These are phyloP conservation scores for Paraglomus occultum DNA, from an alignment of 192 early-diverging fungal species.

Conservation along the genomic window DNA sequence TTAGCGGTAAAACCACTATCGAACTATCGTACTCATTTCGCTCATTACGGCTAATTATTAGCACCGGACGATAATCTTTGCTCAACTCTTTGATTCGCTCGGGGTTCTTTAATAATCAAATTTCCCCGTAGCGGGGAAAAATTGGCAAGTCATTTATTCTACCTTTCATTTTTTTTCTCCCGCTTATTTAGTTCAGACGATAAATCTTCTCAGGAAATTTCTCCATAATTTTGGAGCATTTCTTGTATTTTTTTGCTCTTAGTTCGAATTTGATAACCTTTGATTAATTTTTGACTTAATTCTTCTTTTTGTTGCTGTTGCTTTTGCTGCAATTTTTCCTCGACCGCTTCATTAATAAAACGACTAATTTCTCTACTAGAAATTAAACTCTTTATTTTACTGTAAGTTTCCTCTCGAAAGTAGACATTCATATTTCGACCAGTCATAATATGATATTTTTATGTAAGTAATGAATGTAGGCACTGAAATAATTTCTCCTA, in stretches of 20 bases:
- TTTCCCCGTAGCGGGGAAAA: background rate
- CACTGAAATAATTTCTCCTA: no score
- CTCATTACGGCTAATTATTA: slow-evolving; percentile 4
- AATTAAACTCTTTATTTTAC: no score
- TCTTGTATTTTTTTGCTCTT: background rate
- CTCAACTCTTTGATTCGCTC: background rate
- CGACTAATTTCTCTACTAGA: no score
- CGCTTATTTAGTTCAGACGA: background rate
- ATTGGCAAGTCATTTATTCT: background rate
- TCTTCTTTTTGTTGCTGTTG: no score
- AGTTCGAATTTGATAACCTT: no score
- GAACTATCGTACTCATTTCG: slow-evolving; percentile 9
- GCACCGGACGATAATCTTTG: slow-evolving; percentile 8
- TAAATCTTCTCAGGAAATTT: slow-evolving; percentile 16
- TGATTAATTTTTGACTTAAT: no score
- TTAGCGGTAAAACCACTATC: background rate
- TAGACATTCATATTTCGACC: no score
- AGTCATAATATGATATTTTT: no score
- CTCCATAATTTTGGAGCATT: background rate
- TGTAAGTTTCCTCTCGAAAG: no score
- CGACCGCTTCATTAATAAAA: no score
- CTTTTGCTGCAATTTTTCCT: no score
- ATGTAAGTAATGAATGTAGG: no score
- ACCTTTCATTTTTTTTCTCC: background rate
- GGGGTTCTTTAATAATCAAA: slow-evolving; percentile 19